These are phyloP conservation scores for Trametes meyenii DNA, from an alignment of 768 basidiomycete species.

Conservation along the genomic window DNA sequence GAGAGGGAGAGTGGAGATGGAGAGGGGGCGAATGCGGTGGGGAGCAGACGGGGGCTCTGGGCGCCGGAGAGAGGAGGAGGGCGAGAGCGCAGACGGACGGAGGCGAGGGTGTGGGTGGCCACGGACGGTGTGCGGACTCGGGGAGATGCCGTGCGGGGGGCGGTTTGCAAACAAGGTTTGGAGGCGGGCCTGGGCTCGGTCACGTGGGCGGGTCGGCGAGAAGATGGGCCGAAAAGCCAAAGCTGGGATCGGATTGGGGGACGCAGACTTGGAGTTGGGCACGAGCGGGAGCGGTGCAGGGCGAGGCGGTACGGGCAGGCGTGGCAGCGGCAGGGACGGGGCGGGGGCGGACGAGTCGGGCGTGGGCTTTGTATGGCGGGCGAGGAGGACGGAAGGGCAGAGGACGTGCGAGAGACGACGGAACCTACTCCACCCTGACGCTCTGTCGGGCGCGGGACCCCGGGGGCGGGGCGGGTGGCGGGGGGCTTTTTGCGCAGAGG, in stretches of 20 bases:
- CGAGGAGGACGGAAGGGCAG: background rate
- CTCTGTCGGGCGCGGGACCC: slow-evolving; percentile 17
- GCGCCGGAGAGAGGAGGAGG: background rate
- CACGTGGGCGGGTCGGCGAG: slow-evolving; percentile 15
- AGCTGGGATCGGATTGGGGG: background rate
- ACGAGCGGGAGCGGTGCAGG: slow-evolving; percentile 5
- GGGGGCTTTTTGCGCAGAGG: slow-evolving; percentile 4
- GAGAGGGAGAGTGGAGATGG: background rate
- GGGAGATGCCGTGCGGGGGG: slow-evolving; percentile 4
- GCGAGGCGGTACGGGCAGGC: background rate
- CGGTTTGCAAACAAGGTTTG: slow-evolving; percentile 14
- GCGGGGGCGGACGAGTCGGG: slow-evolving; percentile 4
- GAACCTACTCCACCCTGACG: slow-evolving; percentile 22
- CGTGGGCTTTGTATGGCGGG: slow-evolving; percentile 13
- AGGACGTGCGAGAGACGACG: background rate
- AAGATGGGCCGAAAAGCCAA: slow-evolving; percentile 9
- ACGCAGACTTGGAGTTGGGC: too few relatives aligned
- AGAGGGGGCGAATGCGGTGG: background rate
- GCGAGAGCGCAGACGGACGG: background rate
- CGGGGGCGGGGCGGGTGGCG: slow-evolving; percentile 11
- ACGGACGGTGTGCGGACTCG: background rate
- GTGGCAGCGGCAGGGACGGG: too few relatives aligned
- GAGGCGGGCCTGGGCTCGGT: background rate
- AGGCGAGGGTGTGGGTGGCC: too few relatives aligned
- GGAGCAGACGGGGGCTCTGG: background rate